phyloP scores from a whole-genome alignment of 192 early-diverging fungal genomes.

The Umbelopsis isabellina region DNA sequence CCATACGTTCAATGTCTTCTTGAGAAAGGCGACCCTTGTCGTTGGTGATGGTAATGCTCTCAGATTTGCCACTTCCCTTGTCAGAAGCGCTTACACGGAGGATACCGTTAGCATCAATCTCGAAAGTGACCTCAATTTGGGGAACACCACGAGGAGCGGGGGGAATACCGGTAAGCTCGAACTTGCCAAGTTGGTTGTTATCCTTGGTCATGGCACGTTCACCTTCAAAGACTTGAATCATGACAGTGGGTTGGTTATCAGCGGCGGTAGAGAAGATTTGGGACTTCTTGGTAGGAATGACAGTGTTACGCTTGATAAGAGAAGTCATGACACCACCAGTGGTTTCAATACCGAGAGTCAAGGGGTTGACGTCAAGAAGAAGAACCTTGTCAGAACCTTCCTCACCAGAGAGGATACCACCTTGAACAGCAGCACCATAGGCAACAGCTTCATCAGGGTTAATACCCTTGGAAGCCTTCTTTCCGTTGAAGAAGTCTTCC shows the following conservation, averaged over 20 bases:
- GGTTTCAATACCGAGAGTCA: conserved; percentile 98
- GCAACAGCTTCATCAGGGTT: conserved; percentile 99
- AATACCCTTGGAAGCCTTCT: conserved; percentile 95
- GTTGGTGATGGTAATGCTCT: conserved; percentile 96
- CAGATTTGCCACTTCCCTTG: conserved; percentile 96
- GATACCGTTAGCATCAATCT: conserved; percentile 94
- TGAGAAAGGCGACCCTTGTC: conserved; percentile 94
- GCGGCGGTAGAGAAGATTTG: conserved; percentile 98
- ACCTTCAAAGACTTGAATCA: conserved; percentile 98
- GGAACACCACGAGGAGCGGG: conserved; percentile 95
- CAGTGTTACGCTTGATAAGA: conserved; percentile 91
- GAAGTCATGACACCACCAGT: conserved; percentile 97
- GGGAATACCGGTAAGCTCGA: conserved; percentile 94
- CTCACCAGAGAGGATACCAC: conserved; percentile 84
- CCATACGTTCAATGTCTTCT: conserved; percentile 98
- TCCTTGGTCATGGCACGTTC: conserved; percentile 97
- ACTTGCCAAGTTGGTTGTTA: conserved; percentile 97
- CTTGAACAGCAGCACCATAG: conserved; percentile 97
- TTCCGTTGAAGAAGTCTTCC: conserved; percentile 94
- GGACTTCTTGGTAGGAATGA: conserved; percentile 96
- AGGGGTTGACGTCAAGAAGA: conserved; percentile 93
- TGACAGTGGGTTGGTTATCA: conserved; percentile 95
- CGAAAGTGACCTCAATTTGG: conserved; percentile 97
- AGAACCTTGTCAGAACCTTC: conserved; percentile 66
- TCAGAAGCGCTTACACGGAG: conserved; percentile 91